Evolutionary conservation across 768 basidiomycete species (phyloP).

Genomic region (Dacryopinax primogenitus): DNA sequence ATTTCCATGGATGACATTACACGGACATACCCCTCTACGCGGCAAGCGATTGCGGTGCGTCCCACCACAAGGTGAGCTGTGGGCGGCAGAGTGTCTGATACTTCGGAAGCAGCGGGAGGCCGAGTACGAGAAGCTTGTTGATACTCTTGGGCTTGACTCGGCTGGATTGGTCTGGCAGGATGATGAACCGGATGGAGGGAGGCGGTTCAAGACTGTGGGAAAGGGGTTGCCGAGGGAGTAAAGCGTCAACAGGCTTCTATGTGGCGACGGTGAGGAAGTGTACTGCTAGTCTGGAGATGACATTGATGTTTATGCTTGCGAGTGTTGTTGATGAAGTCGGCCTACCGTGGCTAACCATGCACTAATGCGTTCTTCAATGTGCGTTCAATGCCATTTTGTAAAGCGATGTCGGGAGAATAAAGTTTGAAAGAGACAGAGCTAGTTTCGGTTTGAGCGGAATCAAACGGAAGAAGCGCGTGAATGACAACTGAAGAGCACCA

Average conservation of each 20-base stretch:
- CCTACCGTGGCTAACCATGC: neutral
- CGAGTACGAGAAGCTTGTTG: neutral
- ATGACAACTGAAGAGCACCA: neutral
- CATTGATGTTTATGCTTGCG: neutral
- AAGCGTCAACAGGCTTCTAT: neutral
- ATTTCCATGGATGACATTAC: neutral
- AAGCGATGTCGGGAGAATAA: neutral
- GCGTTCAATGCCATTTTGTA: neutral
- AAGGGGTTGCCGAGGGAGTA: neutral
- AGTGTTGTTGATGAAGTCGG: neutral
- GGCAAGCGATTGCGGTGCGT: neutral
- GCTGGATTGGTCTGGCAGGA: neutral
- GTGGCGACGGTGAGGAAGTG: neutral
- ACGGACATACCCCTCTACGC: neutral
- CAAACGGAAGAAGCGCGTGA: neutral
- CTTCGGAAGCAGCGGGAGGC: constrained; percentile 7
- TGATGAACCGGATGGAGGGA: constrained; percentile 1
- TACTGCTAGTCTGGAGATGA: neutral
- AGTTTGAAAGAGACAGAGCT: neutral
- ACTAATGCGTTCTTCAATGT: neutral
- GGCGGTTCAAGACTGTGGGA: neutral
- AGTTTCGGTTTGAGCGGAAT: neutral
- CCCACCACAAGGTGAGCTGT: neutral
- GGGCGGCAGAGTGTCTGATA: neutral
- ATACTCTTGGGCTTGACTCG: constrained; percentile 4